Percentiles rank a stretch among this genome's conserved stretches.
These are phyloP conservation scores for Phaeosphaeriaceae sp. DNA, from an alignment of 2,329 filamentous ascomycete species.

Conservation along the genomic window DNA sequence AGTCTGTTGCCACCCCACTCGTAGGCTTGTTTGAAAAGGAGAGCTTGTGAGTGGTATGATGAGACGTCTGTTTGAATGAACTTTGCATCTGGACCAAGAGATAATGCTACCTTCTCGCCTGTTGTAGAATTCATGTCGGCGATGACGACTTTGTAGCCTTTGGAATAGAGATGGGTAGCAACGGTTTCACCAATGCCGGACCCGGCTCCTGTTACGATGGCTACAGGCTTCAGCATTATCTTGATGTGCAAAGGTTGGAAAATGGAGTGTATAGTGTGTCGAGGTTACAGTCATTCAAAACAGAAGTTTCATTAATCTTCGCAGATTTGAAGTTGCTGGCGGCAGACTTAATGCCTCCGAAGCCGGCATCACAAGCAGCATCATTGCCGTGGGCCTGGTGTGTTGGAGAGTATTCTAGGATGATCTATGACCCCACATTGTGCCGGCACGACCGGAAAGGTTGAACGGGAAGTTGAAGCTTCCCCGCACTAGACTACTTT, in stretches of 20 bases:
- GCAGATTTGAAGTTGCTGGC: not conserved
- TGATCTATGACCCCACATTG: slow-evolving; percentile 15
- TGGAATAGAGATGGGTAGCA: slow-evolving; percentile 49
- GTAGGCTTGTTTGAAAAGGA: slow-evolving; percentile 49
- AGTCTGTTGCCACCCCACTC: slow-evolving; percentile 52
- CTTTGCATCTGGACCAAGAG: slow-evolving; percentile 35
- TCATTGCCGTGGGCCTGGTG: slow-evolving; percentile 2
- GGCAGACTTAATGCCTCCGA: not conserved
- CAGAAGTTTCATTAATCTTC: not conserved
- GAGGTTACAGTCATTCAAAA: not conserved
- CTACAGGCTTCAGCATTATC: slow-evolving; percentile 48
- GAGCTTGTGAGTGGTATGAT: slow-evolving; percentile 47
- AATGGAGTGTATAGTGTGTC: too few species aligned
- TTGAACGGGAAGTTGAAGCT: not conserved
- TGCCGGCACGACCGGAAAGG: not conserved
- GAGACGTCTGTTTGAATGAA: slow-evolving; percentile 52
- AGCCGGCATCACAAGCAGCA: not conserved
- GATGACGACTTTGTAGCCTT: slow-evolving; percentile 52
- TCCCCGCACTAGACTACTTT: slow-evolving; percentile 13
- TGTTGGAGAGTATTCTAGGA: slow-evolving; percentile 3
- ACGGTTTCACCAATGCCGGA: slow-evolving; percentile 55
- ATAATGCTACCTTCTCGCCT: slow-evolving; percentile 31
- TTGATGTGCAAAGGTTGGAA: not conserved
- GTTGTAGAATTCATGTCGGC: slow-evolving; percentile 50
- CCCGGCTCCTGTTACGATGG: slow-evolving; percentile 54